These are phyloP conservation scores for Manihot esculenta DNA, from an alignment of 441 rosid genomes.

Conservation along the genomic window DNA sequence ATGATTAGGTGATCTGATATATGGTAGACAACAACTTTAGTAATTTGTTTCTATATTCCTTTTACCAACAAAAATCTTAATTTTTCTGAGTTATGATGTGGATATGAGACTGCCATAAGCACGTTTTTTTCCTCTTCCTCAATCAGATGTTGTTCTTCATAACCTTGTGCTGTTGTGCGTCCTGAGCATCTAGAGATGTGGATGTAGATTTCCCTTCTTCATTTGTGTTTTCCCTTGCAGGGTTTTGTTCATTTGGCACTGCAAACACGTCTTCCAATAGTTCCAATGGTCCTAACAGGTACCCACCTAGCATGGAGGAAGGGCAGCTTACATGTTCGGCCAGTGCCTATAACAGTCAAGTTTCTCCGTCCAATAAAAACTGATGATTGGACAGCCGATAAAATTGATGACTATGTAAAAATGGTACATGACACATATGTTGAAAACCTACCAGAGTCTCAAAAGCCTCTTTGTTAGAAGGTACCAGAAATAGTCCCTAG, in stretches of 20 bases:
- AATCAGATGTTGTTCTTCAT: background rate
- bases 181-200: background rate
- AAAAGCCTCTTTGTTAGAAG: constrained; percentile 33
- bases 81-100: background rate
- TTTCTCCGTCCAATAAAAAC: constrained; percentile 51
- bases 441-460: constrained; percentile 43
- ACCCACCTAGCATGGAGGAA: constrained; percentile 65
- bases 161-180: background rate
- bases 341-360: constrained; percentile 45
- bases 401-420: constrained; percentile 36
- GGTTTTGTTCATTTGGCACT: constrained; percentile 61
- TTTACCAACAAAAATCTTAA: background rate
- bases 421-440: constrained; percentile 38
- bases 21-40: no score
- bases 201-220: background rate
- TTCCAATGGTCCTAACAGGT: constrained; percentile 50
- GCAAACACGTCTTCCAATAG: constrained; percentile 48
- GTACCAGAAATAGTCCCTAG: constrained; percentile 7
- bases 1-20: background rate
- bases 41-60: background rate
- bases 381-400: constrained; percentile 42
- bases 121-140: background rate
- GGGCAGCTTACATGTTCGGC: constrained; percentile 49
- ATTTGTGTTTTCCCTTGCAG: constrained; percentile 26
- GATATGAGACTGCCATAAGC: background rate